Percentiles rank a stretch among this genome's conserved stretches.
These are phyloP conservation scores for Thinopyrum elongatum DNA, from an alignment of 176 grass and related monocot species.

Conservation along the genomic window DNA sequence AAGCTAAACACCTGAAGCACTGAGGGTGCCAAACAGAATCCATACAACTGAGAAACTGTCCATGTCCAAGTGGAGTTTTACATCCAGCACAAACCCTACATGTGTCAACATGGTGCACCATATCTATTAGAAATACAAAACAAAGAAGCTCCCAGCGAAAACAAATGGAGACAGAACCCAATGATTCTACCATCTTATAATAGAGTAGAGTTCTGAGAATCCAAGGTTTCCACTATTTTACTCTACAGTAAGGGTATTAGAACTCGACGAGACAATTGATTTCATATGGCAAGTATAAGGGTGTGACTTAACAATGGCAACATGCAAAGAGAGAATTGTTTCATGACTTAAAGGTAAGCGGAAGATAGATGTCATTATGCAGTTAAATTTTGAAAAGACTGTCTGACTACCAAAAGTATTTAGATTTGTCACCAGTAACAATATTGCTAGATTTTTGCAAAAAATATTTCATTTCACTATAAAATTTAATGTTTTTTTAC, in stretches of 20 bases:
- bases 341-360: background rate
- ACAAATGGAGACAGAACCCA: background rate
- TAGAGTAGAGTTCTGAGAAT: constrained; percentile 6
- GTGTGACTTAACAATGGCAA: background rate
- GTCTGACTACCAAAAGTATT: background rate
- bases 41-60: constrained; percentile 68
- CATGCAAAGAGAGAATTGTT: background rate
- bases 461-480: no score
- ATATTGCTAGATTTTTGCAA: background rate
- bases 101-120: constrained; percentile 26
- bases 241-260: background rate
- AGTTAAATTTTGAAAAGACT: background rate
- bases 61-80: constrained; percentile 59
- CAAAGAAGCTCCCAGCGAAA: background rate
- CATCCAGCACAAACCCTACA: constrained; percentile 85
- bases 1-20: constrained; percentile 71
- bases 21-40: constrained; percentile 82
- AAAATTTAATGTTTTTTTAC: background rate
- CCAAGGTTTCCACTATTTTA: background rate
- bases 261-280: background rate
- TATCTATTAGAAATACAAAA: constrained; percentile 14
- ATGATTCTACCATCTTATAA: background rate
- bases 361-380: constrained; percentile 4
- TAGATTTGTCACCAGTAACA: background rate
- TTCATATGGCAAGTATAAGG: constrained; percentile 25